Evolutionary conservation across 2,329 filamentous ascomycete species (phyloP).

Genomic region (Stromatinia cepivora): DNA sequence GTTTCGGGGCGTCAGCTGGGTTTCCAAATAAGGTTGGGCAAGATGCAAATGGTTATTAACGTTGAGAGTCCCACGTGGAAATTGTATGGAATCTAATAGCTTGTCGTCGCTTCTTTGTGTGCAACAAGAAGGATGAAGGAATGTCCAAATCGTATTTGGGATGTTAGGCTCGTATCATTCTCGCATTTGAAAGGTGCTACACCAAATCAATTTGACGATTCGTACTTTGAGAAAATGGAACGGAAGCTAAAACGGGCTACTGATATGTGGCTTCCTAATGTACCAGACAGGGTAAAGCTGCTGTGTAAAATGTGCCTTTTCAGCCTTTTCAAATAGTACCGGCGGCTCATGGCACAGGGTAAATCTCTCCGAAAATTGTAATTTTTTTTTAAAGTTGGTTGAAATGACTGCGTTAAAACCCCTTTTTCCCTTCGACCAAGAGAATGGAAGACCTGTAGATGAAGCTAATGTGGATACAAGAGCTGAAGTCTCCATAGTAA

Average conservation of each 20-base stretch:
- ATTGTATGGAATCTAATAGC: background rate
- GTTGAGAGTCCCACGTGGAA: slow-evolving; percentile 18
- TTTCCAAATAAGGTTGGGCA: slow-evolving; percentile 1
- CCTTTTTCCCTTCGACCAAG: slow-evolving; percentile 8
- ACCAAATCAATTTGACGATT: slow-evolving; percentile 1
- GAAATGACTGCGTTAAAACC: slow-evolving; percentile 6
- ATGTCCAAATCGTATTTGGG: background rate
- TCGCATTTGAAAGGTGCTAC: background rate
- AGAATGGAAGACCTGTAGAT: background rate
- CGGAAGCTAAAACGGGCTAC: slow-evolving; percentile 1
- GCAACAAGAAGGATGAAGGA: background rate
- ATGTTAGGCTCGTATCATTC: background rate
- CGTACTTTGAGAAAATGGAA: slow-evolving; percentile 5
- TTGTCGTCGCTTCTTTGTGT: background rate
- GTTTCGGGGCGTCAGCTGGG: background rate
- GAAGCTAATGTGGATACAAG: slow-evolving; percentile 2
- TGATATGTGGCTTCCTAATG: slow-evolving; percentile 3
- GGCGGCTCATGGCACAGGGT: slow-evolving; percentile 4
- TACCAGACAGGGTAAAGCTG: background rate
- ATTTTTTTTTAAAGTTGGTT: background rate
- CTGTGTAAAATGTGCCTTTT: slow-evolving; percentile 5
- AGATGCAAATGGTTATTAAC: background rate
- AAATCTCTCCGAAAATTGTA: background rate
- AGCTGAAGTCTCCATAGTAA: slow-evolving; percentile 14
- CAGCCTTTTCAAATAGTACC: slow-evolving; percentile 5